phyloP scores from a whole-genome alignment of 148 eudicot genomes.

The Euryodendron excelsum region DNA sequence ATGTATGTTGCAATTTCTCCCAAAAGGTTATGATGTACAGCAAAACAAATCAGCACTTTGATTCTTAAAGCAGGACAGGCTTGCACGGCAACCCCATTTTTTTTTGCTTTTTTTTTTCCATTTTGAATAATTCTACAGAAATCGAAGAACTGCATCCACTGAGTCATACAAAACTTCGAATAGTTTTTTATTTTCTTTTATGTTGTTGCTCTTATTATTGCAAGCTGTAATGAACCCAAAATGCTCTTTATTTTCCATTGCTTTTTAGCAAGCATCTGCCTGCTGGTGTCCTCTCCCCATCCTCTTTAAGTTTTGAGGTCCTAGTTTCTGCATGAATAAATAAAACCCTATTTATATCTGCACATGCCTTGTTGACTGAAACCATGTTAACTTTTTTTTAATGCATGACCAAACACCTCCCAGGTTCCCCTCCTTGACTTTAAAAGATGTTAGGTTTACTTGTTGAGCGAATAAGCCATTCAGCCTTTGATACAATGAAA shows the following conservation, averaged over 20 bases:
- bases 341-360: constrained; percentile 34
- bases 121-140: neutral
- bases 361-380: constrained; percentile 88
- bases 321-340: constrained; percentile 13
- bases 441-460: constrained; percentile 42
- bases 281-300: constrained; percentile 20
- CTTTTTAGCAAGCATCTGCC: constrained; percentile 15
- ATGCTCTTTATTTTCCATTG: constrained; percentile 1
- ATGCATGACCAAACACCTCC: constrained; percentile 56
- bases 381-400: constrained; percentile 56
- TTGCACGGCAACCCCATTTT: too few relatives aligned
- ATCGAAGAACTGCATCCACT: neutral
- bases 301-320: constrained; percentile 9
- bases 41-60: neutral
- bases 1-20: neutral
- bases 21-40: neutral
- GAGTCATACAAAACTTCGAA: neutral
- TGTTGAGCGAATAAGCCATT: constrained; percentile 54
- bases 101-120: neutral
- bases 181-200: neutral
- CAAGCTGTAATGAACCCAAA: constrained; percentile 21
- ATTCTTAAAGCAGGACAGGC: neutral
- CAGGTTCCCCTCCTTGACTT: constrained; percentile 64
- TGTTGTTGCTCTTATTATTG: constrained; percentile 12
- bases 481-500: neutral